Percentiles rank a stretch among this genome's conserved stretches.
These are phyloP conservation scores for Gonapodya sp. DNA, from an alignment of 192 early-diverging fungal species.

Conservation along the genomic window DNA sequence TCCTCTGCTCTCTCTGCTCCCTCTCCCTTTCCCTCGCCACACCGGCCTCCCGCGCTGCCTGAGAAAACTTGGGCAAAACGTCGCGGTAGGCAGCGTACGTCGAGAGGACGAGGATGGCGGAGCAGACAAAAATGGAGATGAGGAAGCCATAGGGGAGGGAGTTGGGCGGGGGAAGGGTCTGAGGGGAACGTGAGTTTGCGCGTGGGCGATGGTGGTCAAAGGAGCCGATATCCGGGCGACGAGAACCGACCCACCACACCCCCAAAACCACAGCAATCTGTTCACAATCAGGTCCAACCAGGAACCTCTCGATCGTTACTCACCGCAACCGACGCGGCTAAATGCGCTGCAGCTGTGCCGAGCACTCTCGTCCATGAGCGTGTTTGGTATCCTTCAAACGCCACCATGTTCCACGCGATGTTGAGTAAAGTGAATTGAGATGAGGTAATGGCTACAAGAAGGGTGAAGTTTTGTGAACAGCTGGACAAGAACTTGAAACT, in stretches of 20 bases:
- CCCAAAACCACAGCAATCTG: too few relatives aligned
- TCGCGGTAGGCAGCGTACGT: neutral
- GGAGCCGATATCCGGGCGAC: neutral
- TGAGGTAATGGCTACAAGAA: conserved; percentile 50
- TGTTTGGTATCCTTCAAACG: conserved; percentile 54
- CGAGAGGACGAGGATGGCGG: neutral
- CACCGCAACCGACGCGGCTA: conserved; percentile 59
- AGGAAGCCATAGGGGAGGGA: neutral
- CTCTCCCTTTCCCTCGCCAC: neutral
- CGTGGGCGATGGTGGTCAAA: too few relatives aligned
- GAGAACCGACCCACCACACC: too few relatives aligned
- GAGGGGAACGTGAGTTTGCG: too few relatives aligned
- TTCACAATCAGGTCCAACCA: neutral
- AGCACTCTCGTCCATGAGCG: conserved; percentile 31
- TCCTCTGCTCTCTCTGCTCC: too few relatives aligned
- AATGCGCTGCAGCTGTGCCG: conserved; percentile 50
- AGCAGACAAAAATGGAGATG: neutral
- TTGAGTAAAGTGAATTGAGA: conserved; percentile 61
- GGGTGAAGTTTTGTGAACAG: neutral
- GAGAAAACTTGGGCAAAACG: neutral
- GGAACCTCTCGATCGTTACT: conserved; percentile 10
- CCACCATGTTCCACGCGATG: conserved; percentile 64
- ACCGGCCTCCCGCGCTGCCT: neutral
- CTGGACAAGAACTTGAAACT: neutral
- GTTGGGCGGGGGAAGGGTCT: neutral